Evolutionary conservation across 495 filamentous ascomycete genomes (phyloP).

Genomic region (Parathielavia appendiculata): DNA sequence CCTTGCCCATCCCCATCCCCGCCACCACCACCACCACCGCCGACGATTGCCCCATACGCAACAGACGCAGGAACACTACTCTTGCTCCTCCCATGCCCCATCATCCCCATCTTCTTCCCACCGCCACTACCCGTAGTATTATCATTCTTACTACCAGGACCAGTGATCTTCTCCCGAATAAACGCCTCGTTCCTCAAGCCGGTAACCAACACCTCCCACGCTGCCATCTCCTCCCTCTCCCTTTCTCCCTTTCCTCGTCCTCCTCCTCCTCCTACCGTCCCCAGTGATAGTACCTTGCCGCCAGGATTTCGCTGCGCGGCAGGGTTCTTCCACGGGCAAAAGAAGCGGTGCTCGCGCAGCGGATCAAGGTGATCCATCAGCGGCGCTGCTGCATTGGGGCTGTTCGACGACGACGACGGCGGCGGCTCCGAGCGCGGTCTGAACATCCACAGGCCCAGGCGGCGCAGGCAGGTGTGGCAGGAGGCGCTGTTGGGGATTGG

Average conservation of each 20-base stretch:
- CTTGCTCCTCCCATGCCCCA: conserved; percentile 26
- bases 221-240: conserved; percentile 31
- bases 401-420: conserved; percentile 41
- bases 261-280: background rate
- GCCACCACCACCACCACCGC: background rate
- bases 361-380: conserved; percentile 63
- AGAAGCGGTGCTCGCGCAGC: conserved; percentile 66
- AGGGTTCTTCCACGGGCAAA: conserved; percentile 73
- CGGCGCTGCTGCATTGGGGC: conserved; percentile 10
- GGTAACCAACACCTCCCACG: conserved; percentile 43
- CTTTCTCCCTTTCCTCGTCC: background rate
- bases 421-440: conserved; percentile 50
- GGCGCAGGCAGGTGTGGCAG: conserved; percentile 80
- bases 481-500: conserved; percentile 60
- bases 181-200: conserved; percentile 44
- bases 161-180: conserved; percentile 26
- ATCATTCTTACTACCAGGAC: background rate
- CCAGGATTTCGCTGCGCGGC: conserved; percentile 51
- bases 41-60: background rate
- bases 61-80: conserved; percentile 15
- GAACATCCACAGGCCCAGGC: conserved; percentile 93
- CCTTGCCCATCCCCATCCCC: background rate
- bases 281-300: conserved; percentile 12
- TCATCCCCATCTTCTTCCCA: too few relatives aligned
- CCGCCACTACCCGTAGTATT: background rate